Conservation (phyloP, 2,329 filamentous ascomycete species). For the Aureobasidium vineae region DNA sequence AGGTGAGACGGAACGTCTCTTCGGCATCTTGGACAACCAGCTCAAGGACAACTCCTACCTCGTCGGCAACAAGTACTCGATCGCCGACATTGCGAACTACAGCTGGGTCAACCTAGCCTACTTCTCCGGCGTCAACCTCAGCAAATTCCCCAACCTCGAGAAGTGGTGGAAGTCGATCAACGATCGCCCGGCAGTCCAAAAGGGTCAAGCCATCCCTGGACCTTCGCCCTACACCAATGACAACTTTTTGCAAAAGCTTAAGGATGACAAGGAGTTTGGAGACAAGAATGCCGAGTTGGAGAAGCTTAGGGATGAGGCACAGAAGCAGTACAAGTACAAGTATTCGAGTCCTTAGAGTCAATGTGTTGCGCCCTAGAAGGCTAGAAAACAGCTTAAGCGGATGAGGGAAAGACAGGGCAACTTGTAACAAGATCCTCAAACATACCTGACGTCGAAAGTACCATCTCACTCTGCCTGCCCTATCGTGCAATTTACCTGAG, state of each 20-base stretch:
- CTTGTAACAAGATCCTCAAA: neutral
- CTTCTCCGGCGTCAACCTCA: conserved; percentile 45
- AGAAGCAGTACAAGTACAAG: conserved; percentile 50
- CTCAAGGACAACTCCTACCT: conserved; percentile 45
- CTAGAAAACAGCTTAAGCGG: neutral
- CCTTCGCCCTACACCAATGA: conserved; percentile 46
- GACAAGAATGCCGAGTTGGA: conserved; percentile 45
- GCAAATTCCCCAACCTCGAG: conserved; percentile 45
- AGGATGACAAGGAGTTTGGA: conserved; percentile 51
- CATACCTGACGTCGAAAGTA: neutral
- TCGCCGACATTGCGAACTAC: conserved; percentile 49
- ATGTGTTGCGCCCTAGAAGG: neutral
- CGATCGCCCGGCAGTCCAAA: conserved; percentile 45
- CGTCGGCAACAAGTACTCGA: conserved; percentile 48
- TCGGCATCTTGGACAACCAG: conserved; percentile 46
- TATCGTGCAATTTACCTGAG: neutral
- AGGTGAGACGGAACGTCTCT: conserved; percentile 49
- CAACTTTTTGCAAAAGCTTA: conserved; percentile 43
- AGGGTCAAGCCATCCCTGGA: conserved; percentile 41
- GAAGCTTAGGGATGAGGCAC: conserved; percentile 43
- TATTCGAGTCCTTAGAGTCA: conserved; percentile 41
- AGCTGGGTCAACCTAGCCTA: conserved; percentile 46
- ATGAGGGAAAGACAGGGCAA: neutral
- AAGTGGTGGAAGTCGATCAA: conserved; percentile 47
- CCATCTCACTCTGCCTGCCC: neutral